Conservation (phyloP, 305 asterid species). For the Fraxinus albicans region DNA sequence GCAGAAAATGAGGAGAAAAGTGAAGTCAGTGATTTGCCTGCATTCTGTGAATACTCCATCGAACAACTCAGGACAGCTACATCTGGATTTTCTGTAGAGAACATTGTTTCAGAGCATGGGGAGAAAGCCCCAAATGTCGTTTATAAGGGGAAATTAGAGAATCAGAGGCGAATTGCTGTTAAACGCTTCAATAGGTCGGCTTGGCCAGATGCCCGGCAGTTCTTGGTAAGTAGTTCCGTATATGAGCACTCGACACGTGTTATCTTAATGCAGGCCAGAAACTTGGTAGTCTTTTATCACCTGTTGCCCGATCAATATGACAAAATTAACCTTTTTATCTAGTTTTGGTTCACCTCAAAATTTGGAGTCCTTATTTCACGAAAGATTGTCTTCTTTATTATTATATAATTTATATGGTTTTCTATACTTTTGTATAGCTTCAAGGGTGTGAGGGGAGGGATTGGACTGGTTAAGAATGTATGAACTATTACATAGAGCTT, state of each 20-base stretch:
- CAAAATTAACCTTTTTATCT: not conserved
- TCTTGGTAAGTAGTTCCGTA: slow-evolving; percentile 54
- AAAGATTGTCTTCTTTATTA: not conserved
- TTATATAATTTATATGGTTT: not conserved
- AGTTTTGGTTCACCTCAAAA: not conserved
- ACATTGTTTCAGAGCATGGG: slow-evolving; percentile 89
- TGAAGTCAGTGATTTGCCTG: slow-evolving; percentile 74
- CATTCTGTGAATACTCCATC: slow-evolving; percentile 74
- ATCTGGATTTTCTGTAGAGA: slow-evolving; percentile 79
- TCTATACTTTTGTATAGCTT: not conserved
- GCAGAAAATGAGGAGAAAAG: slow-evolving; percentile 71
- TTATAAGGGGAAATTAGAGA: slow-evolving; percentile 80
- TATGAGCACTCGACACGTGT: not conserved
- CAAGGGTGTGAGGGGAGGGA: not conserved
- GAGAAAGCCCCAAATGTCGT: slow-evolving; percentile 96
- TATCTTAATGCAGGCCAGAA: not conserved
- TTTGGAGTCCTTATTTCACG: not conserved
- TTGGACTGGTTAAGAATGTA: not conserved
- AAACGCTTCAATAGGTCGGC: slow-evolving; percentile 86
- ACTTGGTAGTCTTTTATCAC: not conserved
- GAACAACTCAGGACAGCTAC: slow-evolving; percentile 90
- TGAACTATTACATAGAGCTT: not conserved
- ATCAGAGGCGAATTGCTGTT: slow-evolving; percentile 78
- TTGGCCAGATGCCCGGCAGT: slow-evolving; percentile 90
- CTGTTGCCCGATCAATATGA: not conserved